Percentiles rank a stretch among this genome's conserved stretches.
phyloP scores from a whole-genome alignment of 2,329 filamentous ascomycete species.

The Gaeumannomyces sp. region DNA sequence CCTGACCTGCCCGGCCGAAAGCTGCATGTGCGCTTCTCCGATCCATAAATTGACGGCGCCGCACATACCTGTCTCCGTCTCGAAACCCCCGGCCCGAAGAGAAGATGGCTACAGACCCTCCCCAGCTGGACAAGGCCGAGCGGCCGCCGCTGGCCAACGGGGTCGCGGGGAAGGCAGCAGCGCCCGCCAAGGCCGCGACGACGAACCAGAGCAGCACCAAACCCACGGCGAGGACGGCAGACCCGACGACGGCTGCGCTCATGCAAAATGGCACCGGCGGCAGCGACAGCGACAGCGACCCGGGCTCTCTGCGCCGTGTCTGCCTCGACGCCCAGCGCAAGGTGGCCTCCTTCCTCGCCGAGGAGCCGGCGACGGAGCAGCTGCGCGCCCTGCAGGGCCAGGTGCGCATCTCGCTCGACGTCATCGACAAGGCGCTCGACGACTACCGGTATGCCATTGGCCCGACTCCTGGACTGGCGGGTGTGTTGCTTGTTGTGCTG shows the following conservation, averaged over 20 bases:
- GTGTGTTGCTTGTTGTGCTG: not conserved
- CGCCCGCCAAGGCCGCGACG: too few species aligned
- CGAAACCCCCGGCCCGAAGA: too few species aligned
- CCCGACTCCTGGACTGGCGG: conserved; percentile 3
- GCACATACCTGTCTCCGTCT: too few species aligned
- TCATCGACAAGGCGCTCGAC: conserved; percentile 69
- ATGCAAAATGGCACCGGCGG: conserved; percentile 20
- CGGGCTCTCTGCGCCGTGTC: conserved; percentile 31
- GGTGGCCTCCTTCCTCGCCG: conserved; percentile 60
- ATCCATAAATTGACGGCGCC: not conserved
- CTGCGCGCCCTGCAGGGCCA: conserved; percentile 66
- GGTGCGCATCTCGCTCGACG: conserved; percentile 62
- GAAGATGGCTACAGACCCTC: not conserved
- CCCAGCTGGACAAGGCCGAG: not conserved
- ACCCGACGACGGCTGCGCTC: conserved; percentile 37
- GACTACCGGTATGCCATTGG: conserved; percentile 59
- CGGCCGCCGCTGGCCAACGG: conserved; percentile 3
- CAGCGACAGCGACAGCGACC: not conserved
- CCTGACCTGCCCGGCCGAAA: not conserved
- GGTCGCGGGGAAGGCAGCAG: not conserved
- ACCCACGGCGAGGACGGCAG: conserved; percentile 18
- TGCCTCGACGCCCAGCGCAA: conserved; percentile 50
- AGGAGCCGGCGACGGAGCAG: conserved; percentile 48
- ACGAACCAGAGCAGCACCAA: not conserved
- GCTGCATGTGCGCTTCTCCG: too few species aligned